Base-by-base conservation (phyloP, 2,329 filamentous ascomycete species). In the Endoconidiophora polonica region DNA sequence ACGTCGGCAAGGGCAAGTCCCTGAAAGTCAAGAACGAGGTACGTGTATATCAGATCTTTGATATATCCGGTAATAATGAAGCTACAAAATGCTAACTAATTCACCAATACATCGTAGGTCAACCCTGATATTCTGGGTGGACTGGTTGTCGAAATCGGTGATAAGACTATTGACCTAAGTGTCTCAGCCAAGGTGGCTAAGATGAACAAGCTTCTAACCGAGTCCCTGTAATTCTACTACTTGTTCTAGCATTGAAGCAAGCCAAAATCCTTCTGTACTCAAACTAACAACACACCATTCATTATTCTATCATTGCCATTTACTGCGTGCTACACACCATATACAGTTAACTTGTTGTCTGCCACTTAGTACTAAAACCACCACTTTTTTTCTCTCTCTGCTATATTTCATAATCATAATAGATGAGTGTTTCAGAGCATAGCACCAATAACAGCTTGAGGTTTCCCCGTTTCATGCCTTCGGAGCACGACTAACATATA, bases 131-230 rank as follows among this genome's bases (percentile, higher is more conserved):
- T 98, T 63, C 70, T 93, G 58, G 91, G 91, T 58, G 91, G 91
- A 55, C 80, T 98, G 58, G 70, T 98, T 58, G 90, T 98, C 63
- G 90, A 96, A 73, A 83, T 96, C 59, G 90, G 88, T 62, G 90
- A 96, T 76, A 84, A 90, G 65, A 96, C 90, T 66, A 94, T 98
- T 65, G 91, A 98, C 71, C 83, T 95, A 60, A 91, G 83, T 69
- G 88, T 98, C 63, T 90, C 90, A 46, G 75, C 84, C 66, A 93
- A 90, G 77, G 83, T 98, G 69, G 77, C 85, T 67, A 94, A 87
- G 80, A 86, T 98, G 79, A 98, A 98, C 86, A 98, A 96, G 83
- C 81, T 94, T 66, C 83, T 98, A 65, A 88, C 77, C 60, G 91
- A 98, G 71, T 77, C 83, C 68, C 75, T 98, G 84, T 98, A 94